These are phyloP conservation scores for Solanum lycopersicoides DNA, from an alignment of 257 asterid genomes.

Conservation along the genomic window DNA sequence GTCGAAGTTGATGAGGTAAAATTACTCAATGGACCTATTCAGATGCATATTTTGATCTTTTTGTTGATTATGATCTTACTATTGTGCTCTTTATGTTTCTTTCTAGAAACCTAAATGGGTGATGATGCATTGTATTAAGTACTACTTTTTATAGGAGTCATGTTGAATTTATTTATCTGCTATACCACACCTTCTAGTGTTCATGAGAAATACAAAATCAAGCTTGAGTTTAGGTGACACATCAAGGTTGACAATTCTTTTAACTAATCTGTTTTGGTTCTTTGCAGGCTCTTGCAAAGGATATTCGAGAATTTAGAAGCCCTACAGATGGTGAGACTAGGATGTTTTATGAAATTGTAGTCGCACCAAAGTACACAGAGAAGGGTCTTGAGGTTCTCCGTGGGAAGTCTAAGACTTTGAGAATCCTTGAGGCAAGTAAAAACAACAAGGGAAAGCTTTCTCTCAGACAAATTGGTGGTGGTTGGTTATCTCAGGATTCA, in stretches of 20 bases:
- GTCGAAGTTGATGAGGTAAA: constrained; percentile 94
- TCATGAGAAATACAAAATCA: not conserved
- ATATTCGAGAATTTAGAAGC: constrained; percentile 86
- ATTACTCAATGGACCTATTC: constrained; percentile 2
- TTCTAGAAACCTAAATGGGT: not conserved
- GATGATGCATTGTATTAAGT: not conserved
- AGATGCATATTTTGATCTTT: not conserved
- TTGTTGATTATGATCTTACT: not conserved
- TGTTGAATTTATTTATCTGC: not conserved
- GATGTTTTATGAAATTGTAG: constrained; percentile 90
- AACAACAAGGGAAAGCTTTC: constrained; percentile 76
- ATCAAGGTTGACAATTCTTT: not conserved
- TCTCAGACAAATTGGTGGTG: constrained; percentile 93
- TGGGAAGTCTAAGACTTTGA: constrained; percentile 87
- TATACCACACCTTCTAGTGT: not conserved
- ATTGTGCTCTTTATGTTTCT: not conserved
- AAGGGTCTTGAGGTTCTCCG: constrained; percentile 93
- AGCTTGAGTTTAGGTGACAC: not conserved
- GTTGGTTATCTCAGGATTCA: constrained; percentile 96
- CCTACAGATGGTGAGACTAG: constrained; percentile 89
- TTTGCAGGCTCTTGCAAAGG: constrained; percentile 78
- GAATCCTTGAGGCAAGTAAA: constrained; percentile 84
- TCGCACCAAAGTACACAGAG: constrained; percentile 75
- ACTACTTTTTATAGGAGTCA: not conserved
- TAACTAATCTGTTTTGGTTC: not conserved